A percentile compares a stretch with the other conserved stretches of the same genome.
phyloP scores from a whole-genome alignment of 2,329 filamentous ascomycete species.

The Colletotrichum magnum region DNA sequence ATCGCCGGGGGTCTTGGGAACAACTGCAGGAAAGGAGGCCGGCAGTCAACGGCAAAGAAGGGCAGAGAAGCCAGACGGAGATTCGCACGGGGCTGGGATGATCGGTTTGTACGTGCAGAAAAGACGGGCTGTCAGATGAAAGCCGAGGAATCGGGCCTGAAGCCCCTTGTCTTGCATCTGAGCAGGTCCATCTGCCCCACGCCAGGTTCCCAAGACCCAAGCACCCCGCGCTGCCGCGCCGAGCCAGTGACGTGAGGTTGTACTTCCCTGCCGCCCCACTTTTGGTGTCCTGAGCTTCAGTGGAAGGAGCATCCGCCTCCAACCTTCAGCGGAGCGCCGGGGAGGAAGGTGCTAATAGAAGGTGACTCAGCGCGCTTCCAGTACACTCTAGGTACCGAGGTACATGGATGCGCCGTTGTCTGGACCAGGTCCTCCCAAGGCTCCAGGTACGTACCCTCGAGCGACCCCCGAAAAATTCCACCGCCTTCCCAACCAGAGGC shows the following conservation, averaged over 20 bases:
- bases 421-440: neutral
- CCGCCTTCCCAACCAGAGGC: conserved; percentile 30
- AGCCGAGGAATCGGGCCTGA: conserved; percentile 40
- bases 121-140: conserved; percentile 40
- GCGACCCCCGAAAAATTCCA: conserved; percentile 33
- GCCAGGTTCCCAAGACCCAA: conserved; percentile 35
- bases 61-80: conserved; percentile 7
- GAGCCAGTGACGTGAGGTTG: conserved; percentile 18
- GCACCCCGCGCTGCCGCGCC: conserved; percentile 31
- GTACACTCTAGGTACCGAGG: too few relatives aligned
- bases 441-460: conserved; percentile 32
- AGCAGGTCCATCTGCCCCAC: conserved; percentile 38
- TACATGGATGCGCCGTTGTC: too few relatives aligned
- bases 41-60: conserved; percentile 3
- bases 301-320: conserved; percentile 6
- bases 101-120: conserved; percentile 35
- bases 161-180: conserved; percentile 40
- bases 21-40: conserved; percentile 19
- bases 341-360: too few relatives aligned
- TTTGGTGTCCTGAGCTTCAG: conserved; percentile 21
- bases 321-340: too few relatives aligned
- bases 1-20: neutral
- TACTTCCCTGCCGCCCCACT: conserved; percentile 20
- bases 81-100: conserved; percentile 34
- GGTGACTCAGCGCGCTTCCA: too few relatives aligned